These are phyloP conservation scores for Polytolypa hystricis DNA, from an alignment of 2,329 filamentous ascomycete species.

Conservation along the genomic window DNA sequence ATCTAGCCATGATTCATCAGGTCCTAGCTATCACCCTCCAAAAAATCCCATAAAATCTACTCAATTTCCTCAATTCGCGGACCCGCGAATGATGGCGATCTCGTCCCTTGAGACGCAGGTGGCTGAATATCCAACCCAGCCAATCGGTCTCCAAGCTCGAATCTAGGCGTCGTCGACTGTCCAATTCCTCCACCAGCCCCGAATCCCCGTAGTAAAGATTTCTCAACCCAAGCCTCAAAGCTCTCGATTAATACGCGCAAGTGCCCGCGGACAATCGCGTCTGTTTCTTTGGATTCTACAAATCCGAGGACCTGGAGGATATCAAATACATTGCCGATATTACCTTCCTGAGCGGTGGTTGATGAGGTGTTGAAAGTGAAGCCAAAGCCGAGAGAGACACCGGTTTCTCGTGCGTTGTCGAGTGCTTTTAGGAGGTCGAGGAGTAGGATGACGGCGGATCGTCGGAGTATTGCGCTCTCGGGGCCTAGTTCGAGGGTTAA, in stretches of 20 bases:
- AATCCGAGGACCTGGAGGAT: constrained; percentile 27
- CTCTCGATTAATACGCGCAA: constrained; percentile 30
- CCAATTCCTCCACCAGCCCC: constrained; percentile 12
- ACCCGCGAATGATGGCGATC: constrained; percentile 13
- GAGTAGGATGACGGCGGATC: constrained; percentile 29
- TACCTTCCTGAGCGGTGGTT: constrained; percentile 6
- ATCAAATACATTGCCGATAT: constrained; percentile 28
- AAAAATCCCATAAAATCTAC: too few relatives aligned
- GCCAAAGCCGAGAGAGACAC: constrained; percentile 26
- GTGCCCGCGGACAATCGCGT: constrained; percentile 30
- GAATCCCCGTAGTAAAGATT: constrained; percentile 29
- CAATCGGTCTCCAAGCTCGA: constrained; percentile 28
- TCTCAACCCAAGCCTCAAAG: constrained; percentile 33
- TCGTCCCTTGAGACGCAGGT: constrained; percentile 12
- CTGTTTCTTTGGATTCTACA: constrained; percentile 29
- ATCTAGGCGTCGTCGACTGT: constrained; percentile 12
- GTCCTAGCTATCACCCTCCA: too few relatives aligned
- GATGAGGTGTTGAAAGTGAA: constrained; percentile 21
- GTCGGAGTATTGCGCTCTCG: constrained; percentile 32
- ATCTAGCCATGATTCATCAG: too few relatives aligned
- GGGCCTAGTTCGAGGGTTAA: constrained; percentile 25
- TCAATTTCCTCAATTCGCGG: constrained; percentile 36
- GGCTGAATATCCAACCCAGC: constrained; percentile 29
- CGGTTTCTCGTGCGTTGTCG: constrained; percentile 24
- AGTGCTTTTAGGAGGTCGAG: constrained; percentile 32